phyloP scores from a whole-genome alignment of 345 rosid species.

The Eucalyptus camaldulensis region DNA sequence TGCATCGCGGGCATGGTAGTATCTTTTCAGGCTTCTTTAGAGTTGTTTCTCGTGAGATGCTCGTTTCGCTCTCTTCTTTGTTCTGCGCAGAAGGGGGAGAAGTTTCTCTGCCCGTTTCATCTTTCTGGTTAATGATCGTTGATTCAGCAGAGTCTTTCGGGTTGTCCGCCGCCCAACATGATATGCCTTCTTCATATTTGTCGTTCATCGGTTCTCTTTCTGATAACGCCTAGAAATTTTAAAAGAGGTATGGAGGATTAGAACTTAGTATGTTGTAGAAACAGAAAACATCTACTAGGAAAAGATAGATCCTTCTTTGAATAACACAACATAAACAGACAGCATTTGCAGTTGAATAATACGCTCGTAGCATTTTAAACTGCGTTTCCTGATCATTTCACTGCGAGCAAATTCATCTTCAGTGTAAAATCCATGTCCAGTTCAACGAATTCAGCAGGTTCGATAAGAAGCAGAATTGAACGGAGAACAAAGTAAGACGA shows the following conservation, averaged over 20 bases:
- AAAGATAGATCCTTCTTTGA: background rate
- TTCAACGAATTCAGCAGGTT: background rate
- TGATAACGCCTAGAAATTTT: background rate
- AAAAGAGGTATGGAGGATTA: background rate
- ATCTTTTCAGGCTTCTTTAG: slow-evolving; percentile 59
- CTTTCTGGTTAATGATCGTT: background rate
- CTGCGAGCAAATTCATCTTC: background rate
- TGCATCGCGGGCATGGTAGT: slow-evolving; percentile 73
- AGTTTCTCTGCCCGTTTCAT: background rate
- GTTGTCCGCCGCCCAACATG: background rate
- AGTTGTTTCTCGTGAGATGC: slow-evolving; percentile 18
- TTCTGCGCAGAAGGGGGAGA: background rate
- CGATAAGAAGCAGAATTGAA: background rate
- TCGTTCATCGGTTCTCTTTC: background rate
- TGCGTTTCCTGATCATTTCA: background rate
- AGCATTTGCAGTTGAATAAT: background rate
- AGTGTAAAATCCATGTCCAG: background rate
- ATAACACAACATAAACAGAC: background rate
- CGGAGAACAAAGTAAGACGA: background rate
- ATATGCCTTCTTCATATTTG: background rate
- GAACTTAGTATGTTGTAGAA: background rate
- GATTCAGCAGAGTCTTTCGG: background rate
- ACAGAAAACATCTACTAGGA: background rate
- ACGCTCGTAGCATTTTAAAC: background rate
- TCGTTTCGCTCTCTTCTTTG: slow-evolving; percentile 32